Evolutionary conservation across 2,329 filamentous ascomycete genomes (phyloP), one percentile per base, ranked within the genome.

Genomic region (Diaporthe aspalathi): DNA sequence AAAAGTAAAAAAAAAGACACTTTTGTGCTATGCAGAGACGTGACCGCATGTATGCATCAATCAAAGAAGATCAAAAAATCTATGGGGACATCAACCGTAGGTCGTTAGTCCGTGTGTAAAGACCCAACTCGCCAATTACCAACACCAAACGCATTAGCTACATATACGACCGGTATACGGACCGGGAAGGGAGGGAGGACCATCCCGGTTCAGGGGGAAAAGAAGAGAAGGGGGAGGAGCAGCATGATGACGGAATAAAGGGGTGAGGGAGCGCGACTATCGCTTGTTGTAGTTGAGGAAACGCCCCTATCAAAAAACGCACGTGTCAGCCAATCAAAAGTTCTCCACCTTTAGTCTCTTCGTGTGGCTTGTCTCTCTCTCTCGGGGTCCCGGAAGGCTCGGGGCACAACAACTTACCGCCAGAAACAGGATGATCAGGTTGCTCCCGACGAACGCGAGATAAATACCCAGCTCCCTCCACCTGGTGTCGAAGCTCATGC

Each of bases 391-490:
- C 17, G 11, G 54, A 29, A 16, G 50, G 9, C 5, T 24, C 17
- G 24, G 17, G 53, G 43, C 5, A 29, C 17, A 45, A 27, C 29
- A 65, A 84, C 87, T 80, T 82, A 89, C 87, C 53, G 86, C 88
- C 57, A 83, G 9, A 67, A 88, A 83, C 38, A 90, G 77, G 73
- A 90, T 87, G 35, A 93, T 87, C 76, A 96, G 78, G 80, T 97
- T 97, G 78, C 91, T 94, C 17, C 82, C 93, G 67, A 97, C 87
- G 77, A 94, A 97, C 1, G 91, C 92, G 40, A 88, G 75, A 75
- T 91, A 92, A 73, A 97, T 97, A 1, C 94, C 94, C 70, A 96
- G 71, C 76, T 97, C 94, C 69, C 94, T 88, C 94, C 94, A 97
- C 20, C 94, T 84, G 74, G 93, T 81, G 53, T 84, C 83, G 76